phyloP scores from a whole-genome alignment of 305 asterid species.

The Monarda citriodora region DNA sequence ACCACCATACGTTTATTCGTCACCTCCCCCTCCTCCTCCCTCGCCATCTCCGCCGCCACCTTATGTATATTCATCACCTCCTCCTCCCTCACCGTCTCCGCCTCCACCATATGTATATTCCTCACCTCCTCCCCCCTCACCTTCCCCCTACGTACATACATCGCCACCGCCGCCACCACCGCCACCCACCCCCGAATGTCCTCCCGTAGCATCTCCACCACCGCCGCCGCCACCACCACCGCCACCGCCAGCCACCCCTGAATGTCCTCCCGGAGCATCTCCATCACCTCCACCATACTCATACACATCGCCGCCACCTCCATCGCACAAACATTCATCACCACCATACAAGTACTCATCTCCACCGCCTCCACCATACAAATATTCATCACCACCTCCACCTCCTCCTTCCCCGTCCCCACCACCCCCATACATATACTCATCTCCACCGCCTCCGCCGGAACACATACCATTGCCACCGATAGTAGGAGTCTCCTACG shows the following conservation, averaged over 20 bases:
- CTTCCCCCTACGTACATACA: constrained; percentile 20
- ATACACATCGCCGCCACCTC: constrained; percentile 22
- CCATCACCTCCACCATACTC: too few relatives aligned
- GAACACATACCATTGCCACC: constrained; percentile 41
- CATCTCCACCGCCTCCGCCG: constrained; percentile 11
- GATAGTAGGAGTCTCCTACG: constrained; percentile 16
- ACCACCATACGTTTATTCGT: constrained; percentile 20
- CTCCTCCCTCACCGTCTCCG: constrained; percentile 26
- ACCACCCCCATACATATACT: constrained; percentile 11
- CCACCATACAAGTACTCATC: constrained; percentile 36
- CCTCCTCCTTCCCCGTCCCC: constrained; percentile 26
- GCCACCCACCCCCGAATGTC: constrained; percentile 13
- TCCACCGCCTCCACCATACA: constrained; percentile 35
- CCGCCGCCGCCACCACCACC: constrained; percentile 22
- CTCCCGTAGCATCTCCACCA: constrained; percentile 22
- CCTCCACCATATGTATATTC: constrained; percentile 47
- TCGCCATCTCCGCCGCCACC: constrained; percentile 27
- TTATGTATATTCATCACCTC: constrained; percentile 20
- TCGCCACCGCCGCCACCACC: constrained; percentile 53
- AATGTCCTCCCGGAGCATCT: not conserved
- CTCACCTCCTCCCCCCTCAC: constrained; percentile 53
- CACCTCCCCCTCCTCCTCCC: constrained; percentile 31
- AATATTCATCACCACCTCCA: not conserved
- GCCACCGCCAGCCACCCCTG: too few relatives aligned
- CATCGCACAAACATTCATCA: constrained; percentile 37